Base-by-base conservation (phyloP, 202 grass and related monocot genomes). In the Carex arenaria region DNA sequence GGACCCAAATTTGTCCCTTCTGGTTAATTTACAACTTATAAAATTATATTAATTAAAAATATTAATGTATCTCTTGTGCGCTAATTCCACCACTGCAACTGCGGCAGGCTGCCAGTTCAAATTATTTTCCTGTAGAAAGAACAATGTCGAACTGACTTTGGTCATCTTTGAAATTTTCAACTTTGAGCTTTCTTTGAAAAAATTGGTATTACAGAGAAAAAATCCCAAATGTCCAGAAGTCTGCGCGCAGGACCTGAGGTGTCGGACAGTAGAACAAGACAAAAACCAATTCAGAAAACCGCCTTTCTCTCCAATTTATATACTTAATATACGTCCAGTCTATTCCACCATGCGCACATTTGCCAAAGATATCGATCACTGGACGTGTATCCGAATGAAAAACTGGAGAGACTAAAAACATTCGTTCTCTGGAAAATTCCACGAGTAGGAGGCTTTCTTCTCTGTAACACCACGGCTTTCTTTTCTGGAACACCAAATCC, bases 351-450 rank as follows among this genome's bases (percentile, higher is more conserved):
- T 49, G 43, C 68, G 17, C 36, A 9, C 10, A 72, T 72, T 49
- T n/a, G 0, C 43, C 12, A 72, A 20, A 45, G 17, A 7, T 20
- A 26, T 3, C 0, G 28, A 2, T 5, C 8, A 77, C 76, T 79
- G 76, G 76, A 79, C 28, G 1, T 12, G 5, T 43, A 11, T 6
- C 23, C 0, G 53, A 12, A 9, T 0, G 2, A 43, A 43, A 10
- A 79, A 79, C 53, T 79, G 47, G 76, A 79, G 76, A 79, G 30
- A 20, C 4, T 17, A 0, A 30, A 30, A 60, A 20, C 23, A 38
- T 36, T 54, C 11, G 54, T 32, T 47, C 68, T 82, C 80, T 82
- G 63, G 80, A 82, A 82, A 82, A n/a, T 82, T 82, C 80, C 47
- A 55, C 22, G 22, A 22, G 22, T 56, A 17, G 45, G 20, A 30